Conservation (phyloP, 352 stramenopile genomes). For the Phytophthora uliginosa region DNA sequence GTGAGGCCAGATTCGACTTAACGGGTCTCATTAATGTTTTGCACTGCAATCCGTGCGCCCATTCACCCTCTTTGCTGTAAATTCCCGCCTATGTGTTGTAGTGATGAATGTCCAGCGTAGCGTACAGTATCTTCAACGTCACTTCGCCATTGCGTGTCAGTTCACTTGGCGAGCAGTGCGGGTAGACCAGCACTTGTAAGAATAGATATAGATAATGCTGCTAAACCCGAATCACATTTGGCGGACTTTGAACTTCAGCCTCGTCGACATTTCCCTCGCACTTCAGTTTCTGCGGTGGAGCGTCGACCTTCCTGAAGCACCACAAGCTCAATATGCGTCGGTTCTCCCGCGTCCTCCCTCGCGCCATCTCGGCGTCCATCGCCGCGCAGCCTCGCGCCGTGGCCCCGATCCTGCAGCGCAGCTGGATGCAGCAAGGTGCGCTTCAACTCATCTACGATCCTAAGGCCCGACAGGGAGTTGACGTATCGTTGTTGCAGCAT, state of each 20-base stretch:
- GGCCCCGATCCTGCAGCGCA: slow-evolving; percentile 19
- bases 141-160: slow-evolving; percentile 1
- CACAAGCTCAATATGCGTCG: slow-evolving; percentile 23
- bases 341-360: slow-evolving; percentile 33
- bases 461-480: neutral
- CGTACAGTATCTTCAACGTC: neutral
- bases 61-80: neutral
- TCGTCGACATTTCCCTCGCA: slow-evolving; percentile 25
- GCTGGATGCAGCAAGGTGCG: slow-evolving; percentile 38
- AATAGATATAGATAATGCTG: neutral
- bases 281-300: slow-evolving; percentile 31
- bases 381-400: slow-evolving; percentile 19
- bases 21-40: slow-evolving; percentile 14
- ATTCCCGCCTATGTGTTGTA: neutral
- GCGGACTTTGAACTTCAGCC: slow-evolving; percentile 32
- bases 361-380: slow-evolving; percentile 11
- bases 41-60: neutral
- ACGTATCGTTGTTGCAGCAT: slow-evolving; percentile 16
- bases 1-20: neutral
- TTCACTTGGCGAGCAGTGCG: neutral
- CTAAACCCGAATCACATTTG: neutral
- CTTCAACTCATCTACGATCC: slow-evolving; percentile 8
- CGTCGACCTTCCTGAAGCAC: slow-evolving; percentile 2
- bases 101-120: neutral
- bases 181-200: neutral